Percentiles rank a stretch among this genome's conserved stretches.
Evolutionary conservation across 129 eudicot genomes (phyloP).

Genomic region (Lactuca saligna): DNA sequence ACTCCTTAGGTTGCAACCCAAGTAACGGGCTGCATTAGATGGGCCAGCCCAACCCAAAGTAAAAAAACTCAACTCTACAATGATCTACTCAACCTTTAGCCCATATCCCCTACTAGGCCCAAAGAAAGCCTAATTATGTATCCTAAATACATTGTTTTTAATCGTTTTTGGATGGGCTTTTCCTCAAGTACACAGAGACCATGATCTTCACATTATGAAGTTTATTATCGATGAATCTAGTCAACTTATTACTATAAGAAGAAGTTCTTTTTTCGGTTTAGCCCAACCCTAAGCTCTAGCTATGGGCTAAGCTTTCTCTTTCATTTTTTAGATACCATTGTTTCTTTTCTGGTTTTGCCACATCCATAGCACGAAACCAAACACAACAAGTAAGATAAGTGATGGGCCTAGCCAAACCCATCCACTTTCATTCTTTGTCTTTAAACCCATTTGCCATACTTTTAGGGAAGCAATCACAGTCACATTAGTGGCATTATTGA

Average conservation of each 20-base stretch:
- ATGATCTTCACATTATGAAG: conserved; percentile 13
- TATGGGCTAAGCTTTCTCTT: conserved; percentile 6
- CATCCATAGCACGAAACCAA: conserved; percentile 35
- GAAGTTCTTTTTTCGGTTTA: not conserved
- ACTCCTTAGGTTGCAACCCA: conserved; percentile 2
- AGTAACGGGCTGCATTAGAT: not conserved
- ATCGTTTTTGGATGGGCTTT: conserved; percentile 4
- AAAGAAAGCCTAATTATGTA: not conserved
- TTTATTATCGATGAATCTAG: conserved; percentile 19
- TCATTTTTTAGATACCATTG: conserved; percentile 4
- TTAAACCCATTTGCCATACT: conserved; percentile 65
- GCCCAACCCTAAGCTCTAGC: conserved; percentile 14
- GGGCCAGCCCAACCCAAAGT: conserved; percentile 1
- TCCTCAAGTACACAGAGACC: not conserved
- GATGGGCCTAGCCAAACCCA: conserved; percentile 44
- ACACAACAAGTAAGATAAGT: conserved; percentile 31
- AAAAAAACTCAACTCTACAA: conserved; percentile 4
- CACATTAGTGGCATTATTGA: conserved; percentile 69
- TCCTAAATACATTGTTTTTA: not conserved
- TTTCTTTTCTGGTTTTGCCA: conserved; percentile 38
- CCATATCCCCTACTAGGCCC: conserved; percentile 11
- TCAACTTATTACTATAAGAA: conserved; percentile 21
- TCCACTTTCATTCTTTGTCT: conserved; percentile 16
- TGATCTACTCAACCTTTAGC: conserved; percentile 11
- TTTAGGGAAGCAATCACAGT: conserved; percentile 51